phyloP scores from a whole-genome alignment of 1,139 yeast species.

The Saccharomyces hybrid region DNA sequence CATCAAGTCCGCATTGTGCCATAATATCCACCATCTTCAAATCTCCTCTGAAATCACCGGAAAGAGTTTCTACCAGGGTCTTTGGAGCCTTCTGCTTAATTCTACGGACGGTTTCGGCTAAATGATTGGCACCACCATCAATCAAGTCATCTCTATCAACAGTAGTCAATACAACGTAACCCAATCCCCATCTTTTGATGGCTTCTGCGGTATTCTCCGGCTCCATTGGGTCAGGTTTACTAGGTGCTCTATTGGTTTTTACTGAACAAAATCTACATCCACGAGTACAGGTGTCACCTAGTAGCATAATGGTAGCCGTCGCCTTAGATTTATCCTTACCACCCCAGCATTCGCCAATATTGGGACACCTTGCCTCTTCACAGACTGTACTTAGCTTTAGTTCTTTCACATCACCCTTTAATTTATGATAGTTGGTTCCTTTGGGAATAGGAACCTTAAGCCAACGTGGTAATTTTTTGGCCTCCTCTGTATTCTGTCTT shows the following conservation, averaged over 20 bases:
- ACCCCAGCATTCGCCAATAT: slow-evolving; percentile 99
- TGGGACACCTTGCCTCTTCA: slow-evolving; percentile 97
- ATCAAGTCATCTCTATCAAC: slow-evolving; percentile 92
- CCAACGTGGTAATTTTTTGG: slow-evolving; percentile 69
- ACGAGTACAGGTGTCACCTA: slow-evolving; percentile 98
- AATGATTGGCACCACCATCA: slow-evolving; percentile 91
- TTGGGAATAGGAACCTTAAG: slow-evolving; percentile 91
- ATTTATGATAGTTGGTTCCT: slow-evolving; percentile 71
- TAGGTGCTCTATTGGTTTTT: slow-evolving; percentile 82
- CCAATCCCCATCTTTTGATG: slow-evolving; percentile 95
- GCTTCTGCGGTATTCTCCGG: slow-evolving; percentile 98
- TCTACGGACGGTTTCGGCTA: slow-evolving; percentile 76
- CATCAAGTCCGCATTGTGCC: slow-evolving; percentile 86
- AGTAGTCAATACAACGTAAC: slow-evolving; percentile 93
- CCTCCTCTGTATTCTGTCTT: slow-evolving; percentile 37
- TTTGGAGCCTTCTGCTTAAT: slow-evolving; percentile 87
- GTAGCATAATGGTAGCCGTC: slow-evolving; percentile 97
- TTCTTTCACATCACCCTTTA: slow-evolving; percentile 82
- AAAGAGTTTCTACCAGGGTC: slow-evolving; percentile 82
- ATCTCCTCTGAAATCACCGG: slow-evolving; percentile 95
- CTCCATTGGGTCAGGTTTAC: slow-evolving; percentile 87
- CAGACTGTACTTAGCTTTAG: slow-evolving; percentile 90
- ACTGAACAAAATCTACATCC: slow-evolving; percentile 98
- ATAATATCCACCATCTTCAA: slow-evolving; percentile 69
- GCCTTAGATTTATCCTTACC: slow-evolving; percentile 87